Conservation (phyloP, 2,329 filamentous ascomycete species). For the Exophiala alcalophila region DNA sequence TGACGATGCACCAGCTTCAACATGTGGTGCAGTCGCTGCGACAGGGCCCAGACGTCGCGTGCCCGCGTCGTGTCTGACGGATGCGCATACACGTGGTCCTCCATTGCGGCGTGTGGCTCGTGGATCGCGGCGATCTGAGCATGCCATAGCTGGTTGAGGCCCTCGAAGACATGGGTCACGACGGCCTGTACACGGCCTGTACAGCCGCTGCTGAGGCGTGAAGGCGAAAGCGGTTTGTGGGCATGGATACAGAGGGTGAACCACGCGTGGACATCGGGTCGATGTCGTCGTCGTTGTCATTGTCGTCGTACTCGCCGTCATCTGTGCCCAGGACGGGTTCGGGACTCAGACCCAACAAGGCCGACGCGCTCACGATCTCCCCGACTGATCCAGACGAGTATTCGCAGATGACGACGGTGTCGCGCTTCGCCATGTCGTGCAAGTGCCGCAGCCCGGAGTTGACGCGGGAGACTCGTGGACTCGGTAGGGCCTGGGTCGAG, state of each 20-base stretch:
- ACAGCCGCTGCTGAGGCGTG: no score
- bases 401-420: slow-evolving; percentile 18
- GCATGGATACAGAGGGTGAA: background rate
- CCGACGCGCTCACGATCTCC: slow-evolving; percentile 6
- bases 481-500: slow-evolving; percentile 1
- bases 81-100: slow-evolving; percentile 53
- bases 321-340: background rate
- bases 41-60: slow-evolving; percentile 53
- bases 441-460: slow-evolving; percentile 3
- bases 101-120: slow-evolving; percentile 33
- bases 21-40: slow-evolving; percentile 51
- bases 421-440: slow-evolving; percentile 9
- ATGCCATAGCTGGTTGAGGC: slow-evolving; percentile 13
- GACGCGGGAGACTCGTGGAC: slow-evolving; percentile 6
- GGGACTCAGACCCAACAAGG: slow-evolving; percentile 9
- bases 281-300: background rate
- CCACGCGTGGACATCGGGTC: background rate
- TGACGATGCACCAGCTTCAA: slow-evolving; percentile 53
- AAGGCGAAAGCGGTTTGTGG: no score
- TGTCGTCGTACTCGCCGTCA: background rate
- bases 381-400: slow-evolving; percentile 11
- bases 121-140: slow-evolving; percentile 11
- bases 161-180: slow-evolving; percentile 10
- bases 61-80: slow-evolving; percentile 53
- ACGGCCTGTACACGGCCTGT: slow-evolving; percentile 12